Evolutionary conservation across 495 filamentous ascomycete species (phyloP), one percentile per base, ranked within the genome.

Genomic region (Penicillium odoratum): DNA sequence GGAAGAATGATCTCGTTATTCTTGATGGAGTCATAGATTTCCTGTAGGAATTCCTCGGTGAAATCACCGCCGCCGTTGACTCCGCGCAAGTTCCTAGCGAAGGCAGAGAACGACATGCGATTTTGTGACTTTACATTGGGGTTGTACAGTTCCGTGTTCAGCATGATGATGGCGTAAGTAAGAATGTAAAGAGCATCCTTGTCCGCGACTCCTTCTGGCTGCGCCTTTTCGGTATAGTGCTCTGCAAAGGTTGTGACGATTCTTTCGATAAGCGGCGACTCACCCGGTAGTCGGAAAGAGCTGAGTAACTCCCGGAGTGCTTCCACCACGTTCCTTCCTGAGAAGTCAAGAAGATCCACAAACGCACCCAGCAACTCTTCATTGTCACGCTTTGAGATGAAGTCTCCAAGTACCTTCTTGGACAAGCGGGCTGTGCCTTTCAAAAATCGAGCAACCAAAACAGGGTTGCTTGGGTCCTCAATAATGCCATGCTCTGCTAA

Each of bases 121-220:
- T 84, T 85, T 61, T 84, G 74, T 7, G 77, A 69, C 72, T 96
- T 97, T 47, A 97, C 69, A 61, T 96, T 98, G 3, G 92, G 91
- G 67, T 94, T 98, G 68, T 98, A 93, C 60, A 92, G 88, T 60
- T 98, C 94, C 4, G 94, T 94, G 63, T 96, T 96, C 56, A 96
- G 77, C 85, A 96, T 90, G 70, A 99, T 96, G 63, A 97, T 96
- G 16, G 91, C 94, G 69, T 98, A 99, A 0, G 90, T 93, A 45
- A 99, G 79, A 38, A 98, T 81, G 66, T 88, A 97, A 26, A 93
- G 82, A n/a, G 91, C 85, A 70, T 98, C 95, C 59, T 92, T 89
- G 67, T 94, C 86, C 3, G 85, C 88, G 57, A 99, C 83, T n/a
- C 83, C 86, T 53, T 89, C 82, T 0, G 90, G 89, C 11, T 83